A percentile compares a stretch with the other conserved stretches of the same genome.
phyloP scores from a whole-genome alignment of 1,139 yeast genomes.

The Hemisphaericaspora lyxosophila region DNA sequence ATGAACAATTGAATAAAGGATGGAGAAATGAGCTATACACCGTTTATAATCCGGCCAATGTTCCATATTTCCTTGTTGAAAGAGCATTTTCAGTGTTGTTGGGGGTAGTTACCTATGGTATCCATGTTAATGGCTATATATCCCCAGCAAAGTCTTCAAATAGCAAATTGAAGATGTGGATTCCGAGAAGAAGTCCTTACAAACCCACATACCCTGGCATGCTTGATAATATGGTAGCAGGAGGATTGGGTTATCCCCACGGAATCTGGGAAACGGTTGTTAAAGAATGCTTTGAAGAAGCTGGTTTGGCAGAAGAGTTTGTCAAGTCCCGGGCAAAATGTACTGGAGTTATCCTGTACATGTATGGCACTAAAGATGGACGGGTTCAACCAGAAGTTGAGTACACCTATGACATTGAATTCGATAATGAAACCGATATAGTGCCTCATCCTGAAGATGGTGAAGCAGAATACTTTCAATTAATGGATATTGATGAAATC shows the following conservation, averaged over 20 bases:
- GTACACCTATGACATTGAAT: slow-evolving; percentile 68
- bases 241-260: slow-evolving; percentile 84
- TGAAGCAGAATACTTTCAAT: slow-evolving; percentile 73
- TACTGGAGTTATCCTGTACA: slow-evolving; percentile 71
- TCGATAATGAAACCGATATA: slow-evolving; percentile 46
- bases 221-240: slow-evolving; percentile 93
- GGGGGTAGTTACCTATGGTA: slow-evolving; percentile 89
- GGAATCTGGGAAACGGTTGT: slow-evolving; percentile 74
- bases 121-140: slow-evolving; percentile 79
- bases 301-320: slow-evolving; percentile 61
- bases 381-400: slow-evolving; percentile 88
- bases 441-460: slow-evolving; percentile 79
- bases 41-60: slow-evolving; percentile 55
- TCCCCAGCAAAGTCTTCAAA: slow-evolving; percentile 35
- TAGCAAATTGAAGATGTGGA: slow-evolving; percentile 66
- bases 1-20: slow-evolving; percentile 51
- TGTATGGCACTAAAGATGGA: slow-evolving; percentile 50
- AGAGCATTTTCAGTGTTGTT: slow-evolving; percentile 77
- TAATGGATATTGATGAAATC: slow-evolving; percentile 63
- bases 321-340: slow-evolving; percentile 46
- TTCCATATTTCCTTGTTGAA: slow-evolving; percentile 69
- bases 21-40: slow-evolving; percentile 89
- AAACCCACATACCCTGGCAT: slow-evolving; percentile 88
- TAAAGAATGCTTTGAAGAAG: slow-evolving; percentile 90
- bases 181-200: slow-evolving; percentile 72